These are phyloP conservation scores for Alisma plantagoaquatica DNA, from an alignment of 106 monocot species.

Conservation along the genomic window DNA sequence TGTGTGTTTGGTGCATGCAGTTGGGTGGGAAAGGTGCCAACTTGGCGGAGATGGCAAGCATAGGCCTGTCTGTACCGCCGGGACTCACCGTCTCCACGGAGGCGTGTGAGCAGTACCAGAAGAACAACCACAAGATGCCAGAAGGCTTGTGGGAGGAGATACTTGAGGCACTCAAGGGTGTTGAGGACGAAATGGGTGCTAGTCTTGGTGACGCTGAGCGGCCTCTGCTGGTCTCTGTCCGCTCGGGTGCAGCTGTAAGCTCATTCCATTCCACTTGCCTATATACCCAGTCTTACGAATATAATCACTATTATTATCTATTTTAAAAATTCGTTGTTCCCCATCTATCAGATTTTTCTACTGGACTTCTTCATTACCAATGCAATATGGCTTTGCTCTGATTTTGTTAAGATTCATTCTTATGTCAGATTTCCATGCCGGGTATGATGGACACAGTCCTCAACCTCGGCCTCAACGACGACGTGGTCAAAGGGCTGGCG, in stretches of 20 bases:
- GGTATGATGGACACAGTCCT: slow-evolving; percentile 99
- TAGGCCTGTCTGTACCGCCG: slow-evolving; percentile 94
- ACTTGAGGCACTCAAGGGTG: slow-evolving; percentile 44
- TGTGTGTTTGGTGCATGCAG: slow-evolving; percentile 21
- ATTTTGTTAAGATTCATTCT: neutral
- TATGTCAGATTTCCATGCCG: slow-evolving; percentile 80
- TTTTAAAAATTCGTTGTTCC: no score
- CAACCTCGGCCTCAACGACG: slow-evolving; percentile 90
- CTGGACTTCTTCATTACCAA: no score
- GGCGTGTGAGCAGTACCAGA: slow-evolving; percentile 75
- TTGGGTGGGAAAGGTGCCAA: slow-evolving; percentile 94
- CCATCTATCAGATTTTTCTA: no score
- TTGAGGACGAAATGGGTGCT: slow-evolving; percentile 62
- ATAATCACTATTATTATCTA: no score
- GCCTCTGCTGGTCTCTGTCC: slow-evolving; percentile 82
- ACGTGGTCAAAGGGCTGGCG: slow-evolving; percentile 76
- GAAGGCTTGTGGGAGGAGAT: slow-evolving; percentile 85
- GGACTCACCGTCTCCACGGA: slow-evolving; percentile 88
- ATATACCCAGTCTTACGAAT: no score
- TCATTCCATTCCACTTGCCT: neutral
- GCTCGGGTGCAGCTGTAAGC: slow-evolving; percentile 78
- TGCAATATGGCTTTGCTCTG: no score
- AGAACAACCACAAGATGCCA: slow-evolving; percentile 38
- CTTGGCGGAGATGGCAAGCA: slow-evolving; percentile 95
- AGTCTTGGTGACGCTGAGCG: slow-evolving; percentile 49